These are phyloP conservation scores for Orbilia brochopaga DNA, from an alignment of 2,329 filamentous ascomycete species.

Conservation along the genomic window DNA sequence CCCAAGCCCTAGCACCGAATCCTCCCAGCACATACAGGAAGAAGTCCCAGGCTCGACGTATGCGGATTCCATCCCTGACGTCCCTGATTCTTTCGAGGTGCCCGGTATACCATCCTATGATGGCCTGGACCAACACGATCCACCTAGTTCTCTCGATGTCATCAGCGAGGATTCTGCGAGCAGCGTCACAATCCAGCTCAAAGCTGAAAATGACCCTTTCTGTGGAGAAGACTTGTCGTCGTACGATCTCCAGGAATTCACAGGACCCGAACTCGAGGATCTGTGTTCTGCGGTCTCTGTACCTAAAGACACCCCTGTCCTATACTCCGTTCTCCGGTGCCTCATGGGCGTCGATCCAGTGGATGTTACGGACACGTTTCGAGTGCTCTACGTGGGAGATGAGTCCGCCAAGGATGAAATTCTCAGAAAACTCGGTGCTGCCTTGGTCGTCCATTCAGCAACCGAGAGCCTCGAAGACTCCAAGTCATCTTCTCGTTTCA, in stretches of 20 bases:
- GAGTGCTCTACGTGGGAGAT: slow-evolving; percentile 63
- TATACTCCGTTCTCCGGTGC: slow-evolving; percentile 42
- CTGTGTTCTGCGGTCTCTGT: slow-evolving; percentile 9
- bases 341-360: slow-evolving; percentile 62
- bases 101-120: slow-evolving; percentile 43
- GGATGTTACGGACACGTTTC: slow-evolving; percentile 61
- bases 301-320: slow-evolving; percentile 12
- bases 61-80: slow-evolving; percentile 42
- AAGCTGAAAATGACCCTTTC: slow-evolving; percentile 13
- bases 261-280: slow-evolving; percentile 21
- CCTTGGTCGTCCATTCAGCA: slow-evolving; percentile 56
- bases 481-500: slow-evolving; percentile 61
- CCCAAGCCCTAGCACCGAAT: slow-evolving; percentile 31
- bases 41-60: slow-evolving; percentile 23
- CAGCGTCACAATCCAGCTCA: slow-evolving; percentile 33
- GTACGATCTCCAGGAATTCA: slow-evolving; percentile 32
- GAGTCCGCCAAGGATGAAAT: slow-evolving; percentile 56
- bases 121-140: slow-evolving; percentile 46
- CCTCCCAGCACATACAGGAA: slow-evolving; percentile 17
- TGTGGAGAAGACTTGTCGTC: slow-evolving; percentile 15
- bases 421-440: slow-evolving; percentile 60
- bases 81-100: slow-evolving; percentile 37
- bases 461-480: slow-evolving; percentile 54
- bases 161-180: slow-evolving; percentile 30
- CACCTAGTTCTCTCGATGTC: slow-evolving; percentile 8